phyloP scores from a whole-genome alignment of 2,329 filamentous ascomycete genomes.

The Monilinia vaccinii-corymbosi region DNA sequence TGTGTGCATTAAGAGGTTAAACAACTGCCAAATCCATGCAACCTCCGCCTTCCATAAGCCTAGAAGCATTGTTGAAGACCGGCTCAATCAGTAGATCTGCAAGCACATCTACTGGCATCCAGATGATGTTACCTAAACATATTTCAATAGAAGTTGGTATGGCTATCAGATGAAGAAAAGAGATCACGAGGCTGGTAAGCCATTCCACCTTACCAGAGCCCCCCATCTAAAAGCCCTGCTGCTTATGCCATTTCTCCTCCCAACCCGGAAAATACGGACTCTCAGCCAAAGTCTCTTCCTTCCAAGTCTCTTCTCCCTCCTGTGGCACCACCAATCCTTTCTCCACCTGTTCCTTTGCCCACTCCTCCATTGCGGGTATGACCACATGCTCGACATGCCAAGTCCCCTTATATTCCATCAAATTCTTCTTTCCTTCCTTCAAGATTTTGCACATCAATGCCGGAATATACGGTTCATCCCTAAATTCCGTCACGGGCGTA shows the following conservation, averaged over 20 bases:
- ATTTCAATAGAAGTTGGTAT: not conserved
- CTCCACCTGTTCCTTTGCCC: conserved; percentile 56
- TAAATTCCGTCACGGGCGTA: conserved; percentile 61
- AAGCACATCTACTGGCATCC: not conserved
- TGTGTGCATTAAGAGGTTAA: not conserved
- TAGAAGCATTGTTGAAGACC: not conserved
- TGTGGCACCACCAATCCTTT: conserved; percentile 45
- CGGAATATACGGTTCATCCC: conserved; percentile 65
- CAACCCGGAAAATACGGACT: conserved; percentile 69
- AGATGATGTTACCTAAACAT: not conserved
- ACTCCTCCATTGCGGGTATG: conserved; percentile 54
- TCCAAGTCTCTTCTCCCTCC: conserved; percentile 31
- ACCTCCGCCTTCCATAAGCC: not conserved
- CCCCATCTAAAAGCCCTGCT: conserved; percentile 45
- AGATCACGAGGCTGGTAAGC: not conserved
- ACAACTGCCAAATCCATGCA: not conserved
- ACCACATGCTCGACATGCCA: conserved; percentile 71
- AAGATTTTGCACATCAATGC: conserved; percentile 58
- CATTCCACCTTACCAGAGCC: not conserved
- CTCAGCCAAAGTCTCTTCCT: conserved; percentile 60
- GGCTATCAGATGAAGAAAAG: not conserved
- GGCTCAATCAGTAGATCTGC: not conserved
- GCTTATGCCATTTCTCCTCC: conserved; percentile 62
- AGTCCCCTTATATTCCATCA: conserved; percentile 76
- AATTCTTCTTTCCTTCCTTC: conserved; percentile 56